phyloP scores from a whole-genome alignment of 345 rosid species.

The Populus pruinosa region DNA sequence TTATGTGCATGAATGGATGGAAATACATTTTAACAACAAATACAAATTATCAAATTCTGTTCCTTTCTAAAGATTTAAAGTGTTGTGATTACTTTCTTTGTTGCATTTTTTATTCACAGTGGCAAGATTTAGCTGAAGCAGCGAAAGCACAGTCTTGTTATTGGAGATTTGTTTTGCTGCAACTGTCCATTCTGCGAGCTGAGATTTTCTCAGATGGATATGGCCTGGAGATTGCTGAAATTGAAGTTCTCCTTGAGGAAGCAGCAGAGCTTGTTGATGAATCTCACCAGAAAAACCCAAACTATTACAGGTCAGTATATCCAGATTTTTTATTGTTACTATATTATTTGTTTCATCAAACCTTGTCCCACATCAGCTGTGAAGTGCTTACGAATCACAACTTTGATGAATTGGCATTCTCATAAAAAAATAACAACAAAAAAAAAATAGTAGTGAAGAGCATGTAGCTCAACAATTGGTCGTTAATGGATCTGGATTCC shows the following conservation, averaged over 20 bases:
- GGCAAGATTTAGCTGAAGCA: slow-evolving; percentile 77
- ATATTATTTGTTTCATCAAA: too few species aligned
- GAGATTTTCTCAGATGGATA: slow-evolving; percentile 49
- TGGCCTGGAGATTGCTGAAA: slow-evolving; percentile 66
- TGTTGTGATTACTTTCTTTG: neutral
- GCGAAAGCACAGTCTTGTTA: slow-evolving; percentile 70
- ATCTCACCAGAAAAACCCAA: slow-evolving; percentile 64
- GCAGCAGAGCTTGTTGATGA: slow-evolving; percentile 96
- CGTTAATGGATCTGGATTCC: neutral
- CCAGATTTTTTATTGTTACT: neutral
- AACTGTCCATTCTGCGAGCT: slow-evolving; percentile 65
- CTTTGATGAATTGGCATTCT: neutral
- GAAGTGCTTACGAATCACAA: neutral
- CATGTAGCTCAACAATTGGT: neutral
- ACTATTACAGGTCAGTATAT: slow-evolving; percentile 68
- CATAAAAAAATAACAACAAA: neutral
- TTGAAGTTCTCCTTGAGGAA: slow-evolving; percentile 81
- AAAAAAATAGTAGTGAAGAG: neutral
- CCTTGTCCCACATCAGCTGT: neutral
- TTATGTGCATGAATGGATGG: neutral
- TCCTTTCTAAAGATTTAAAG: slow-evolving; percentile 1
- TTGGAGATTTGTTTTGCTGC: slow-evolving; percentile 92
- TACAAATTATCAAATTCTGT: neutral
- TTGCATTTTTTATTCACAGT: slow-evolving; percentile 45
- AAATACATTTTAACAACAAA: neutral